Evolutionary conservation across 352 stramenopile species (phyloP).

Genomic region (Phytophthora lateralis): DNA sequence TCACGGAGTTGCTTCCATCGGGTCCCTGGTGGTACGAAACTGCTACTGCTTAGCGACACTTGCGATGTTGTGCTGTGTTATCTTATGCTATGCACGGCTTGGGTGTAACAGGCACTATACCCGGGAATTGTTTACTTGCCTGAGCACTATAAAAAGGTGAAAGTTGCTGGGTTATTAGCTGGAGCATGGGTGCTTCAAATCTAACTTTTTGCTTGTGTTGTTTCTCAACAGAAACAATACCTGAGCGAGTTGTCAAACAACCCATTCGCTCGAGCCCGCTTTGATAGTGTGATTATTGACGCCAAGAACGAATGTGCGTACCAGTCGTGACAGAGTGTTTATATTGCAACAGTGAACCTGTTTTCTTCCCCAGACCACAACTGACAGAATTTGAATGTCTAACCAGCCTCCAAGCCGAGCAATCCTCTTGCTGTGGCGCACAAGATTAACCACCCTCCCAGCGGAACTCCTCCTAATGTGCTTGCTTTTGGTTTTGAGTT

Average conservation of each 20-base stretch:
- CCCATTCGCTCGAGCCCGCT: slow-evolving; percentile 73
- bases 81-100: background rate
- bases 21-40: slow-evolving; percentile 67
- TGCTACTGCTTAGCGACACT: background rate
- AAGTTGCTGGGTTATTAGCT: background rate
- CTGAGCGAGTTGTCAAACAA: slow-evolving; percentile 80
- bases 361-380: background rate
- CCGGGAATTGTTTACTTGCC: slow-evolving; percentile 82
- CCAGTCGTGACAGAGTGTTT: background rate
- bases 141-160: slow-evolving; percentile 87
- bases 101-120: slow-evolving; percentile 58
- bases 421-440: slow-evolving; percentile 81
- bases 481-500: slow-evolving; percentile 87
- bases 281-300: slow-evolving; percentile 89
- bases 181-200: background rate
- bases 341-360: too few relatives aligned
- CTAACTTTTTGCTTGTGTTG: background rate
- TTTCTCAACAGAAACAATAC: slow-evolving; percentile 65
- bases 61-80: background rate
- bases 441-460: slow-evolving; percentile 88
- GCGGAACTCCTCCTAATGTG: slow-evolving; percentile 70
- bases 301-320: slow-evolving; percentile 75
- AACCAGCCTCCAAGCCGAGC: slow-evolving; percentile 53
- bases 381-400: slow-evolving; percentile 15
- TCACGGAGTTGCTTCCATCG: slow-evolving; percentile 58